Conservation (phyloP, 306 rosid species). For the Citrullus colocynthis region DNA sequence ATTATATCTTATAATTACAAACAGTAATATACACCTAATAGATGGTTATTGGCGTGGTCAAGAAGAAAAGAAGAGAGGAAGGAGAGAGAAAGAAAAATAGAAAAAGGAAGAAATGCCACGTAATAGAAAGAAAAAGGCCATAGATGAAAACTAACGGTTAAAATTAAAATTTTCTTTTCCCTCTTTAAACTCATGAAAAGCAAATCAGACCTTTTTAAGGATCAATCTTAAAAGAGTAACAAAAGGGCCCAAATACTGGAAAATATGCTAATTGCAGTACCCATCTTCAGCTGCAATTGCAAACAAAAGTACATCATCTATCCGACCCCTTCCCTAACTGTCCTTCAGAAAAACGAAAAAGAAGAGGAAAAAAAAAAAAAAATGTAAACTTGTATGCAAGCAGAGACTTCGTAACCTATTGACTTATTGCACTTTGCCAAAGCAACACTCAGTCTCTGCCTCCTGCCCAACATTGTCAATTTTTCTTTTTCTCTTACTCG, state of each 20-base stretch:
- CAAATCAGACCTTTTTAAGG: not conserved
- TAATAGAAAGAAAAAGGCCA: too few relatives aligned
- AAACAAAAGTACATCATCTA: not conserved
- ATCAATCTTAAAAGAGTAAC: not conserved
- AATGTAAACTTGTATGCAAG: not conserved
- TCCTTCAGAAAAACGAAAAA: not conserved
- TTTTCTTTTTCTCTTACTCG: not conserved
- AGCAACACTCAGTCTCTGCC: slow-evolving; percentile 6
- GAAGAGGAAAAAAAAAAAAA: too few relatives aligned
- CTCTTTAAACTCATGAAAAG: not conserved
- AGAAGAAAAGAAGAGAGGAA: too few relatives aligned
- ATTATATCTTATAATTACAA: too few relatives aligned
- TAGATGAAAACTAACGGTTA: not conserved
- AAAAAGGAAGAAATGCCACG: too few relatives aligned
- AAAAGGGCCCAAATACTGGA: not conserved
- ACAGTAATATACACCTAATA: too few relatives aligned
- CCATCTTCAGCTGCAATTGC: slow-evolving; percentile 5
- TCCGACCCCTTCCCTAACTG: not conserved
- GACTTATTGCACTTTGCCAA: slow-evolving; percentile 4
- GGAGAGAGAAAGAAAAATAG: too few relatives aligned
- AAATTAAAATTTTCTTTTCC: not conserved
- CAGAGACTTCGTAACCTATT: not conserved
- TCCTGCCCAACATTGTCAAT: not conserved
- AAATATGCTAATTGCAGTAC: not conserved
- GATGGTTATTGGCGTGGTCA: too few relatives aligned